Percentiles rank a stretch among this genome's conserved stretches.
These are phyloP conservation scores for Corynespora cassiicola DNA, from an alignment of 2,329 filamentous ascomycete genomes.

Conservation along the genomic window DNA sequence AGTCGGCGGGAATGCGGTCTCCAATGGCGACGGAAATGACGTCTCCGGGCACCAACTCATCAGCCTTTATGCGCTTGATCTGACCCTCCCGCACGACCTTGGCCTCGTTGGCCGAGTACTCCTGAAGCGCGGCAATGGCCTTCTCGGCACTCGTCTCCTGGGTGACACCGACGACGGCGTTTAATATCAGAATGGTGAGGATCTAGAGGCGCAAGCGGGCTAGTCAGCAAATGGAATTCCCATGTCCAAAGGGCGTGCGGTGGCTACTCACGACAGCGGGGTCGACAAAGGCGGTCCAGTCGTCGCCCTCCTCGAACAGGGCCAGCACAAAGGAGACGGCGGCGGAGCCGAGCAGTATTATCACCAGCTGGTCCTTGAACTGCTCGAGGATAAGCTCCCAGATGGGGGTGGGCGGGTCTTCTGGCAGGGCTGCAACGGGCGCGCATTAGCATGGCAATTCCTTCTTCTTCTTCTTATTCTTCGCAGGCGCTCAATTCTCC, in stretches of 20 bases:
- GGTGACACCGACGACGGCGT: conserved; percentile 95
- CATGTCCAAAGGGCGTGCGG: conserved; percentile 1
- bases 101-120: conserved; percentile 98
- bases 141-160: conserved; percentile 99
- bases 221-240: too few species aligned
- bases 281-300: conserved; percentile 97
- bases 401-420: conserved; percentile 93
- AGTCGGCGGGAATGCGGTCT: conserved; percentile 93
- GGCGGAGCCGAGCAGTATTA: conserved; percentile 92
- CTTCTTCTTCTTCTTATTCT: not conserved
- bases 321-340: conserved; percentile 93
- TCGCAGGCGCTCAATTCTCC: not conserved
- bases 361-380: conserved; percentile 97
- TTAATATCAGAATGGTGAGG: conserved; percentile 93
- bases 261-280: conserved; percentile 79
- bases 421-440: conserved; percentile 69
- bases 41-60: conserved; percentile 94
- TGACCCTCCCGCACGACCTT: conserved; percentile 89
- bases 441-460: conserved; percentile 11
- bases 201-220: conserved; percentile 66
- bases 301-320: conserved; percentile 89
- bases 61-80: conserved; percentile 86
- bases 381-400: conserved; percentile 98
- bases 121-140: conserved; percentile 95
- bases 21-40: conserved; percentile 87